Conservation (phyloP, 2,329 filamentous ascomycete species). For the Pseudogymnoascus sp. region DNA sequence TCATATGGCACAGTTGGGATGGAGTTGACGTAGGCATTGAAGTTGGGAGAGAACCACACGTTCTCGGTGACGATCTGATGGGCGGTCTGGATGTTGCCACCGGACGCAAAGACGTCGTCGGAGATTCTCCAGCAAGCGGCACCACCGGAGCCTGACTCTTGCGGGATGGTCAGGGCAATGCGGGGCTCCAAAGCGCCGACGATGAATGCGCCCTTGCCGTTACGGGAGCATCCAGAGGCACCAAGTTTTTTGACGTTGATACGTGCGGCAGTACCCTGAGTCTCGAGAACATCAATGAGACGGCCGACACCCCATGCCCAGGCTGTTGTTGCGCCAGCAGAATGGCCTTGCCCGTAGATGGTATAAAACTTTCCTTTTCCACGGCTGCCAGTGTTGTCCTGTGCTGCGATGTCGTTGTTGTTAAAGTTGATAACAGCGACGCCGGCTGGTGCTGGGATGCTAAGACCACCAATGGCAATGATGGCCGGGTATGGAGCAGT, state of each 20-base stretch:
- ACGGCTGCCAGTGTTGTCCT: slow-evolving; percentile 38
- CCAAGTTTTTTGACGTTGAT: slow-evolving; percentile 45
- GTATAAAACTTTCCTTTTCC: slow-evolving; percentile 52
- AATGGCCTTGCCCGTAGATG: slow-evolving; percentile 46
- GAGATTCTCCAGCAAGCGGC: slow-evolving; percentile 52
- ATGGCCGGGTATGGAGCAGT: slow-evolving; percentile 46
- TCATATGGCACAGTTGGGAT: slow-evolving; percentile 44
- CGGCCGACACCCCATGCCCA: slow-evolving; percentile 57
- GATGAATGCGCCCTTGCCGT: slow-evolving; percentile 57
- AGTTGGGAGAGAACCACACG: slow-evolving; percentile 51
- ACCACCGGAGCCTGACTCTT: slow-evolving; percentile 54
- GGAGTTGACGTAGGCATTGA: slow-evolving; percentile 43
- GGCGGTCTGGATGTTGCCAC: slow-evolving; percentile 52
- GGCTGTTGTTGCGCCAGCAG: slow-evolving; percentile 49
- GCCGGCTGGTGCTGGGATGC: slow-evolving; percentile 44
- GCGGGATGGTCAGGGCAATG: slow-evolving; percentile 52
- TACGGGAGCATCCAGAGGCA: slow-evolving; percentile 55
- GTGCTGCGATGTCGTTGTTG: slow-evolving; percentile 49
- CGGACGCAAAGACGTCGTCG: slow-evolving; percentile 39
- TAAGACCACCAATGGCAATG: slow-evolving; percentile 46
- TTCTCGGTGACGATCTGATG: slow-evolving; percentile 51
- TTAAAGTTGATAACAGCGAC: slow-evolving; percentile 51
- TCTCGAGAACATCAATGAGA: slow-evolving; percentile 50
- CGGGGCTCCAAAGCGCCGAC: slow-evolving; percentile 50
- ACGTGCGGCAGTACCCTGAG: slow-evolving; percentile 30